Conservation (phyloP, 306 rosid species). For the Senna siamea region DNA sequence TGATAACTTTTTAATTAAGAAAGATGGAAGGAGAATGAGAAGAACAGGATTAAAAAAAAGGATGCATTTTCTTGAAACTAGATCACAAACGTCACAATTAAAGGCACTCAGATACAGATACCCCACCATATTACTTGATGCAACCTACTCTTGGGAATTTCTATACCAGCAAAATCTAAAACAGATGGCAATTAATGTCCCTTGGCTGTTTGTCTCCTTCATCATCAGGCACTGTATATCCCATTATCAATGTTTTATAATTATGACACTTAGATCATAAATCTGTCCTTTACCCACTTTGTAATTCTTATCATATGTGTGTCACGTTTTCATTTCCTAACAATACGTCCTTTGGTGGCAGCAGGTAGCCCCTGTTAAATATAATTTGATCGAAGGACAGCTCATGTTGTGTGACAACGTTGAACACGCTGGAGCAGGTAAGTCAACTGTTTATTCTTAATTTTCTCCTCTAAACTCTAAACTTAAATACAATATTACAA, state of each 20-base stretch:
- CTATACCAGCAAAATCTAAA: not conserved
- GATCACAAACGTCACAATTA: not conserved
- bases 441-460: slow-evolving; percentile 4
- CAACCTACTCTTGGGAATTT: not conserved
- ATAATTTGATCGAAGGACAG: not conserved
- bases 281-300: slow-evolving; percentile 20
- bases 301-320: not conserved
- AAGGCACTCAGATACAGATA: not conserved
- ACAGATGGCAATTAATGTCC: not conserved
- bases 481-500: not conserved
- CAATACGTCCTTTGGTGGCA: slow-evolving; percentile 32
- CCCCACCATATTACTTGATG: slow-evolving; percentile 18
- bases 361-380: slow-evolving; percentile 41
- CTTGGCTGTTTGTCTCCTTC: slow-evolving; percentile 15
- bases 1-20: too few species aligned
- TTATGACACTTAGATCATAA: not conserved
- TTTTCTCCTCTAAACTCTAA: not conserved
- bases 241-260: not conserved
- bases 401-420: not conserved
- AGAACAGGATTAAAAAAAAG: not conserved
- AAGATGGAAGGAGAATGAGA: not conserved
- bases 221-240: not conserved
- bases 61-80: not conserved
- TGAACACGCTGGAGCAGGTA: slow-evolving; percentile 45
- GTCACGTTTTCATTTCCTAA: slow-evolving; percentile 21